Base-by-base conservation (phyloP, 2,329 filamentous ascomycete genomes). In the Cladorrhinum sp. region DNA sequence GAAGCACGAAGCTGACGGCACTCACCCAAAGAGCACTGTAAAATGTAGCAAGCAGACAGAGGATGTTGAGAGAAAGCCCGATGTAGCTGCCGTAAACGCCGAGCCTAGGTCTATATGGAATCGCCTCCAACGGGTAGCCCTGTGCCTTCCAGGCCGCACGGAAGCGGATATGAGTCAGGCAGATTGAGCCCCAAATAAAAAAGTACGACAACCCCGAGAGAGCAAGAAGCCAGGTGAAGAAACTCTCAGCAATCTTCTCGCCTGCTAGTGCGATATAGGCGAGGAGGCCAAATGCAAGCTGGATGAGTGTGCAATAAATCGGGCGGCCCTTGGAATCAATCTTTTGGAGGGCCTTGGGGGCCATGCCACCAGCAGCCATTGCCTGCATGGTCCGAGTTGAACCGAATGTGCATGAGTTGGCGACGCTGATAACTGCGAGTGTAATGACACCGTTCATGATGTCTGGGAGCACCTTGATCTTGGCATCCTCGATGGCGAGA, bases 161-260 rank as follows among this genome's bases (percentile, higher is more conserved):
- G 81, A 89, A 88, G 50, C 84, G 83, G 69, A 88, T 88, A 70
- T 88, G 85, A 0, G 84, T 79, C 2, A 85, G 73, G 71, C 85
- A 88, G 70, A 88, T 85, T 61, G 81, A 88, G 36, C 84, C 86
- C 89, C 89, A 93, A 24, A 89, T 88, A 74, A 92, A 90, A 72
- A 93, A 85, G 62, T 85, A 87, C 2, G 85, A 85, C 9, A 92
- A 83, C 55, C 88, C 89, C 0, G 88, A 90, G 20, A 93, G 81
- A 0, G 89, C 83, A 38, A 91, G 78, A 57, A 89, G 79, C 86
- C 86, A 89, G 67, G 77, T 78, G 75, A 89, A 89, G 63, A 85
- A 79, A 1, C 74, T 74, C 38, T 66, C 69, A 65, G 73, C 76
- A 58, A 22, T 20, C 5, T 55, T 48, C 6, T 72, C 72, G 4